Conservation (phyloP, 1,139 yeast species). For the Scheffersomyces insectosa region DNA sequence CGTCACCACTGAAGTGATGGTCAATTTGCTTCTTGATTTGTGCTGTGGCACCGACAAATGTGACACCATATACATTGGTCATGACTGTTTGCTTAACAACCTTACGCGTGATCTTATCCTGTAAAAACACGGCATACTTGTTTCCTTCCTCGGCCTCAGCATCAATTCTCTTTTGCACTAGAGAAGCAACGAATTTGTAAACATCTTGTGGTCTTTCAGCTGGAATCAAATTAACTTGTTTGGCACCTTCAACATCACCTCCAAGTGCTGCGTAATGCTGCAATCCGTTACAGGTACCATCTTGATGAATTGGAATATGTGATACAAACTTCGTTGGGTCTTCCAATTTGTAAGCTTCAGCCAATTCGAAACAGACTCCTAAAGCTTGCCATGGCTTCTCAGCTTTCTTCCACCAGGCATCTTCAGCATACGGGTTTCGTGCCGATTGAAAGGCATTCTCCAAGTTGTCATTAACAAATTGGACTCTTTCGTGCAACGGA, state of each 20-base stretch:
- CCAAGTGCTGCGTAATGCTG: slow-evolving; percentile 98
- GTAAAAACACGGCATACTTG: slow-evolving; percentile 53
- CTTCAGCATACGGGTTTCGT: slow-evolving; percentile 57
- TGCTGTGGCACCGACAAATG: slow-evolving; percentile 87
- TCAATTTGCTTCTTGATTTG: slow-evolving; percentile 75
- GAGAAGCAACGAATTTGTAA: slow-evolving; percentile 75
- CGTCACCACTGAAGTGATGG: slow-evolving; percentile 43
- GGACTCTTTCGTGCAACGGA: slow-evolving; percentile 71
- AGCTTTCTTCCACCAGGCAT: slow-evolving; percentile 81
- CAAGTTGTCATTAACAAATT: slow-evolving; percentile 69
- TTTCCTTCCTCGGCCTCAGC: slow-evolving; percentile 59
- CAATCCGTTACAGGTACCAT: slow-evolving; percentile 96
- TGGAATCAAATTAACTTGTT: slow-evolving; percentile 84
- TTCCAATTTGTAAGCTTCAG: slow-evolving; percentile 65
- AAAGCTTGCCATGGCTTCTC: slow-evolving; percentile 97
- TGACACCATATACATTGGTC: slow-evolving; percentile 98
- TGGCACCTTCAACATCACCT: slow-evolving; percentile 93
- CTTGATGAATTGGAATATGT: slow-evolving; percentile 92
- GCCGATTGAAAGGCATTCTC: slow-evolving; percentile 69
- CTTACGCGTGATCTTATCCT: slow-evolving; percentile 74
- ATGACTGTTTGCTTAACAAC: slow-evolving; percentile 96
- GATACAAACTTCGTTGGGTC: slow-evolving; percentile 78
- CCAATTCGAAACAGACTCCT: slow-evolving; percentile 80
- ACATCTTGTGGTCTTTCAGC: slow-evolving; percentile 89
- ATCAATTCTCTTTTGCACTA: slow-evolving; percentile 63